Base-by-base conservation (phyloP, 148 eudicot species). In the Amaranthus hypochondriacus region DNA sequence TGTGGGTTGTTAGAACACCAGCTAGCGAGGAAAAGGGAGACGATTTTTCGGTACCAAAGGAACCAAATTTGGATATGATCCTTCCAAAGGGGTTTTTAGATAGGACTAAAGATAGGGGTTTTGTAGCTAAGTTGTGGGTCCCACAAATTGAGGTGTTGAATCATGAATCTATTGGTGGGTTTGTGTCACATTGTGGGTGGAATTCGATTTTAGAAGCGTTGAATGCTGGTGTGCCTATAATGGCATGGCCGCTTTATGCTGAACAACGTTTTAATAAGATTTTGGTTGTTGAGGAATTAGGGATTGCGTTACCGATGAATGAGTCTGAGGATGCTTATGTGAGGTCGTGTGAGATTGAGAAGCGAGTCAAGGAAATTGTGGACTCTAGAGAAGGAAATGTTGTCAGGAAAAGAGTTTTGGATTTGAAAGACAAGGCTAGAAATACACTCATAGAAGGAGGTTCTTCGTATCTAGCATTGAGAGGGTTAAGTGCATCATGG, bases 101-200 rank as follows among this genome's bases (percentile, higher is more conserved):
- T 4, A 57, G 90, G 72, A 85, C 86, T 3, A 79, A 69, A 46
- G 86, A 69, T 11, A 56, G 75, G 12, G 93, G 90, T 0, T 69
- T 83, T 6, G 85, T 89, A n/a, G 86, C 78, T 50, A 89, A 82
- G 71, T 80, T 79, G 7, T 89, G 93, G 93, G 90, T 81, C 1
- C 89, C 90, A 2, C 90, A 87, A 56, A 70, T 81, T 59, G 85
- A 47, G 1, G 78, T 85, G n/a, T 57, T 89, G 63, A 67, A 13
- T 9, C 93, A 85, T 52, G 81, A 68, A 6, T 75, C 93, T 0
- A 80, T 87, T 4, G 93, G 93, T 5, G 93, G 89, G 11, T 89
- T 89, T 47, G 87, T 87, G 79, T 80, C 84, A 9, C 88, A 87
- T 48, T 89, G 90, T 49, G 90, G 88, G 6, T 85, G 88, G 88